Evolutionary conservation across 768 basidiomycete species (phyloP).

Genomic region (Leucosporidium scottii): DNA sequence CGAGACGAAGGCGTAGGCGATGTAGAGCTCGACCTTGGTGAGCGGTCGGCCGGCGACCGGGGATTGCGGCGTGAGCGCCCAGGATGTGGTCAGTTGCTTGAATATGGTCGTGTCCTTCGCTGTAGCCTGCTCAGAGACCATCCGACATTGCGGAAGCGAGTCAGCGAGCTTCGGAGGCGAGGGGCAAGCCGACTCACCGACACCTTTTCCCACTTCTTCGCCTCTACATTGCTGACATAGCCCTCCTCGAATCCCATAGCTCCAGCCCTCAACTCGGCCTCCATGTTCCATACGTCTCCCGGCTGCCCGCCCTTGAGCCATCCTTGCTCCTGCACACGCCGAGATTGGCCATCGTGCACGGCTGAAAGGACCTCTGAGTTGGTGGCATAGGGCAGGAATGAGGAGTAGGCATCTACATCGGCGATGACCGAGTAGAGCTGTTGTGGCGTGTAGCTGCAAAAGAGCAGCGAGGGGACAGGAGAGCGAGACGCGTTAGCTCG

Average conservation of each 20-base stretch:
- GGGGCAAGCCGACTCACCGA: constrained; percentile 51
- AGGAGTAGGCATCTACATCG: constrained; percentile 75
- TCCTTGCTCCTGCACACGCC: background rate
- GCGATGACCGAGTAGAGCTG: constrained; percentile 82
- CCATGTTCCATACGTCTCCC: constrained; percentile 45
- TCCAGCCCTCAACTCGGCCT: constrained; percentile 80
- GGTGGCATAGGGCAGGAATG: constrained; percentile 84
- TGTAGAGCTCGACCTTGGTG: constrained; percentile 77
- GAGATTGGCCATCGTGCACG: background rate
- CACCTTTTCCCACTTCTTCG: constrained; percentile 68
- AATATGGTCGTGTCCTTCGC: constrained; percentile 68
- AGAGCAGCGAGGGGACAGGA: background rate
- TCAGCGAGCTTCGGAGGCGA: constrained; percentile 8
- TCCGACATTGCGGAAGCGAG: background rate
- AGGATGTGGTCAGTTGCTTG: constrained; percentile 61
- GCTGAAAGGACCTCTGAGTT: constrained; percentile 56
- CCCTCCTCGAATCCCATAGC: constrained; percentile 81
- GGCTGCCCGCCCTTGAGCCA: constrained; percentile 37
- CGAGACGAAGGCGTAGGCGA: constrained; percentile 78
- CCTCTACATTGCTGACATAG: constrained; percentile 78
- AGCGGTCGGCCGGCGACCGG: constrained; percentile 45
- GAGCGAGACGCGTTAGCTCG: background rate
- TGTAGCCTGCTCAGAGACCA: constrained; percentile 51
- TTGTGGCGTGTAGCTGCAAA: constrained; percentile 53
- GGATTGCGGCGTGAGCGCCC: constrained; percentile 63